phyloP scores from a whole-genome alignment of 2,329 filamentous ascomycete genomes.

The Emergomyces orientalis region DNA sequence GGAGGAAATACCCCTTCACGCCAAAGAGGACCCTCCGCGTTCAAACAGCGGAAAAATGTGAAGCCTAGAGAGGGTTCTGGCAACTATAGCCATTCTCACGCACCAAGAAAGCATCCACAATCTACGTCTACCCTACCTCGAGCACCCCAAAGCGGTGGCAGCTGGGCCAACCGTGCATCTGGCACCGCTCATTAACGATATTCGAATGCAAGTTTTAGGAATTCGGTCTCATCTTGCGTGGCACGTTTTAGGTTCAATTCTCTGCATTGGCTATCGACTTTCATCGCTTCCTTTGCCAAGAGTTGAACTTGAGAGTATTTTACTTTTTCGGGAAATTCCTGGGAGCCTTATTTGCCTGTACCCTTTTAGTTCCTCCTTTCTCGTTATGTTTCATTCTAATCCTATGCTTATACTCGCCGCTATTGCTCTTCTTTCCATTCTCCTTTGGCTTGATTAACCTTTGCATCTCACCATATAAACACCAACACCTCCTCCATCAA shows the following conservation, averaged over 20 bases:
- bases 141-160: constrained; percentile 6
- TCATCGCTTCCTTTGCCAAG: background rate
- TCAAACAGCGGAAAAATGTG: constrained; percentile 25
- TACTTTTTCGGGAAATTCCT: constrained; percentile 6
- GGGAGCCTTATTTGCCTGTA: constrained; percentile 2
- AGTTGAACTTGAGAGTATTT: constrained; percentile 1
- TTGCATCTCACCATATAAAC: background rate
- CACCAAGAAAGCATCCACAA: constrained; percentile 11
- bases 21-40: constrained; percentile 16
- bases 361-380: background rate
- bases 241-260: background rate
- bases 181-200: constrained; percentile 1
- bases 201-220: background rate
- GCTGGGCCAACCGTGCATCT: constrained; percentile 8
- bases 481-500: background rate
- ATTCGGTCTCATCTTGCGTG: constrained; percentile 1
- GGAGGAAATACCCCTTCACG: constrained; percentile 17
- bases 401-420: background rate
- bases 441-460: background rate
- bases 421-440: background rate
- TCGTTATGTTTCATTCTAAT: constrained; percentile 1
- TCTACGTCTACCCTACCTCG: constrained; percentile 8
- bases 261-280: background rate
- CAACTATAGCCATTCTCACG: constrained; percentile 28
- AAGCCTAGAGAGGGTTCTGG: constrained; percentile 33